Evolutionary conservation across 495 filamentous ascomycete species (phyloP).

Genomic region (Penicillium desertorum): DNA sequence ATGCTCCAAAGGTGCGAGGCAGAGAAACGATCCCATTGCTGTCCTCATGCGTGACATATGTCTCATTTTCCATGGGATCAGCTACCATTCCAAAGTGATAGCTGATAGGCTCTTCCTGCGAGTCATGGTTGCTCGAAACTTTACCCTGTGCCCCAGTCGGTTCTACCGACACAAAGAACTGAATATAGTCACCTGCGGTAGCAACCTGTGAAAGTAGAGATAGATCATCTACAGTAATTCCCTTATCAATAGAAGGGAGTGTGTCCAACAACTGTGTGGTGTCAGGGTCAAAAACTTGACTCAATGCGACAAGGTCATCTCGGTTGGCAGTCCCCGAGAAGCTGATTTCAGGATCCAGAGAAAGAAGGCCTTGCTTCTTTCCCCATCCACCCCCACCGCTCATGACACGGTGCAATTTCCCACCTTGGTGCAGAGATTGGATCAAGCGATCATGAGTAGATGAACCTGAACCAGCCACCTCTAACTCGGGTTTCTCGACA

Average conservation of each 20-base stretch:
- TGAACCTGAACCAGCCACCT: slow-evolving; percentile 19
- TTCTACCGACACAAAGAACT: slow-evolving; percentile 48
- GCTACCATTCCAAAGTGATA: slow-evolving; percentile 39
- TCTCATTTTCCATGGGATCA: slow-evolving; percentile 22
- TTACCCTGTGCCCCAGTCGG: slow-evolving; percentile 10
- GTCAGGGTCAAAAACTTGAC: slow-evolving; percentile 26
- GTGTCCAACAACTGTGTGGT: slow-evolving; percentile 14
- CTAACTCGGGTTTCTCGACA: slow-evolving; percentile 41
- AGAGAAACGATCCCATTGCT: slow-evolving; percentile 28
- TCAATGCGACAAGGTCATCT: slow-evolving; percentile 18
- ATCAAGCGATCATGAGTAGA: slow-evolving; percentile 24
- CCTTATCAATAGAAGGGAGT: slow-evolving; percentile 26
- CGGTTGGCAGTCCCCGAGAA: slow-evolving; percentile 25
- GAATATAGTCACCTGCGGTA: slow-evolving; percentile 46
- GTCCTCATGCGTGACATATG: slow-evolving; percentile 11
- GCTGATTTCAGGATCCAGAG: slow-evolving; percentile 69
- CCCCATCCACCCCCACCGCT: slow-evolving; percentile 94
- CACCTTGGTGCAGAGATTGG: slow-evolving; percentile 40
- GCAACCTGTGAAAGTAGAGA: slow-evolving; percentile 47
- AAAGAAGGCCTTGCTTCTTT: slow-evolving; percentile 76
- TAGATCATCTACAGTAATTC: slow-evolving; percentile 34
- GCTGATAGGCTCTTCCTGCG: slow-evolving; percentile 15
- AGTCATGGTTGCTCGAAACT: not conserved
- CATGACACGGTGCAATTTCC: slow-evolving; percentile 64
- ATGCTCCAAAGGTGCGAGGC: slow-evolving; percentile 45